Evolutionary conservation across 805 yeast species (phyloP).

Genomic region (Zygosaccharomyces kombuchaensis): DNA sequence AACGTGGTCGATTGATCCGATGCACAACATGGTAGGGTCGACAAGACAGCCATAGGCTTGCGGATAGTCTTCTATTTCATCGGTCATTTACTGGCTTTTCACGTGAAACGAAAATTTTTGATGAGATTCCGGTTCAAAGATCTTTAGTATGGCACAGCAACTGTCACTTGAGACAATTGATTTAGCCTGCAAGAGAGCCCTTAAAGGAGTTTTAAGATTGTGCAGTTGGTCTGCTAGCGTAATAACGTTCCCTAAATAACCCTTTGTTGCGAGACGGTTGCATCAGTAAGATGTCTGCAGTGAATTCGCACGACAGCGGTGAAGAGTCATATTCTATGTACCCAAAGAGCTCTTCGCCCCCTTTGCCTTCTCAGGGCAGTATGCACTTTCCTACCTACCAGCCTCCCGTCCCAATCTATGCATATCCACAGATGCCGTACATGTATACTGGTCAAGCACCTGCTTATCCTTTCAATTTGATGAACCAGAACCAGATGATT

Average conservation of each 20-base stretch:
- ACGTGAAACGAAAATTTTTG: slow-evolving; percentile 5
- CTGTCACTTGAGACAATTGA: too few relatives aligned
- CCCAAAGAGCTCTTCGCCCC: slow-evolving; percentile 33
- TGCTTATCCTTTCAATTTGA: slow-evolving; percentile 27
- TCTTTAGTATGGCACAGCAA: neutral
- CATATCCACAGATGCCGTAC: slow-evolving; percentile 29
- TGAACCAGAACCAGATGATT: slow-evolving; percentile 30
- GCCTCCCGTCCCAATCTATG: slow-evolving; percentile 30
- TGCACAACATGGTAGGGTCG: neutral
- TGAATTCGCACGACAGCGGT: slow-evolving; percentile 14
- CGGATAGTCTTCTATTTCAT: neutral
- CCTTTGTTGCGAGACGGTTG: neutral
- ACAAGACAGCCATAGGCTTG: neutral
- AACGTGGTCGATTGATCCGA: slow-evolving; percentile 23
- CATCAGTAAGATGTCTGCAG: slow-evolving; percentile 13
- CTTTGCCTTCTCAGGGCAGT: slow-evolving; percentile 29
- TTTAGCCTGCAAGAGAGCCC: neutral
- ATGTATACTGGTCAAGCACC: slow-evolving; percentile 29
- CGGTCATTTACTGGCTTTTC: neutral
- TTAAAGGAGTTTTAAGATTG: neutral
- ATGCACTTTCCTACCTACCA: slow-evolving; percentile 31
- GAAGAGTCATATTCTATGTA: slow-evolving; percentile 36
- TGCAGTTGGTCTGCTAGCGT: neutral
- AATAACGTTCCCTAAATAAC: neutral
- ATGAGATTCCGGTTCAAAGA: neutral